Conservation (phyloP, 2,329 filamentous ascomycete genomes). For the Pseudogymnoascus sp. region DNA sequence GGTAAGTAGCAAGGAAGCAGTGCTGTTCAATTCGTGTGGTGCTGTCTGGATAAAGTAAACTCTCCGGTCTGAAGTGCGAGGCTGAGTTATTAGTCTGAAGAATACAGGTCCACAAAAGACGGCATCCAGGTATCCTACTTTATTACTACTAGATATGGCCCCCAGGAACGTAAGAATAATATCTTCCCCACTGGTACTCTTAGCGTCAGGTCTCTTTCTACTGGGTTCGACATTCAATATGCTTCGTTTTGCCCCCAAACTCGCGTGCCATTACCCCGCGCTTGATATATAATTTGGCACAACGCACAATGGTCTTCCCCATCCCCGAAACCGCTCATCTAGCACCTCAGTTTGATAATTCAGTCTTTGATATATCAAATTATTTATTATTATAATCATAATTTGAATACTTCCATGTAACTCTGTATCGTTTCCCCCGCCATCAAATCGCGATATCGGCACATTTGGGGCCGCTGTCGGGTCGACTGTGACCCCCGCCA, state of each 20-base stretch:
- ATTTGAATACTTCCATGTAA: not conserved
- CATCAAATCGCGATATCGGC: constrained; percentile 1
- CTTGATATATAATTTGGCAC: not conserved
- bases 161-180: not conserved
- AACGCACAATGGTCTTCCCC: not conserved
- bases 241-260: not conserved
- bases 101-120: not conserved
- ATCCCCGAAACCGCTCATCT: not conserved
- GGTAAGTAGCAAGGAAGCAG: not conserved
- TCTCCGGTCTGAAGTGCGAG: not conserved
- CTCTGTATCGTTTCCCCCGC: not conserved
- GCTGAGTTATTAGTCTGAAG: not conserved
- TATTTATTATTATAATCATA: not conserved
- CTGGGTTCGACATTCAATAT: not conserved
- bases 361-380: not conserved
- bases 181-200: not conserved
- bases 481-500: not conserved
- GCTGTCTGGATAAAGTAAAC: not conserved
- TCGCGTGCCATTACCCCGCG: constrained; percentile 4
- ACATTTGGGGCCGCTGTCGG: not conserved
- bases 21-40: not conserved
- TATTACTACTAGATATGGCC: not conserved
- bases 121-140: not conserved
- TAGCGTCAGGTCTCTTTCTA: not conserved
- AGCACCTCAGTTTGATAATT: not conserved